phyloP scores from a whole-genome alignment of 202 grass and related monocot genomes.

The Zizania palustris region DNA sequence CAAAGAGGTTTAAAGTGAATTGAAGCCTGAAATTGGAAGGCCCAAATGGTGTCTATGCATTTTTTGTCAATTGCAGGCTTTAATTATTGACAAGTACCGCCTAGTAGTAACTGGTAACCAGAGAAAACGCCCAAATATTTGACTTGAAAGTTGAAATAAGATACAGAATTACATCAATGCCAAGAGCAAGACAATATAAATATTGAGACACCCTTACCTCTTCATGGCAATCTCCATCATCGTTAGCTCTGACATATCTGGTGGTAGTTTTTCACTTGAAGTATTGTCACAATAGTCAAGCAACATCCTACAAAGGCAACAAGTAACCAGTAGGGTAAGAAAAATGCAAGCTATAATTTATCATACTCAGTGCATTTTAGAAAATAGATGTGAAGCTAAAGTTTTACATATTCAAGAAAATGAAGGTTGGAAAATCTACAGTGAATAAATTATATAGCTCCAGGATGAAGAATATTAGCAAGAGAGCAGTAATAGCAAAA shows the following conservation, averaged over 20 bases:
- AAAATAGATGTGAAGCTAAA: background rate
- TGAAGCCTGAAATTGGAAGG: background rate
- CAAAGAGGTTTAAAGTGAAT: background rate
- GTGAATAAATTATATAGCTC: background rate
- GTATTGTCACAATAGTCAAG: conserved; percentile 77
- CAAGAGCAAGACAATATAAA: conserved; percentile 2
- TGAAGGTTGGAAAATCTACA: background rate
- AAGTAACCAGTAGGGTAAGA: conserved; percentile 24
- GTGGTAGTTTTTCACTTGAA: conserved; percentile 52
- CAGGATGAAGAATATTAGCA: conserved; percentile 10
- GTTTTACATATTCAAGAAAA: conserved; percentile 28
- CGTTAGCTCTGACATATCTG: conserved; percentile 56
- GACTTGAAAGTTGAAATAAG: background rate
- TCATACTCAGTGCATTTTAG: background rate
- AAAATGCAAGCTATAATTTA: conserved; percentile 24
- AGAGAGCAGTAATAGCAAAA: conserved; percentile 26
- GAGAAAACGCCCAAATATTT: background rate
- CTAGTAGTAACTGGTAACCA: background rate
- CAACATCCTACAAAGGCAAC: conserved; percentile 74
- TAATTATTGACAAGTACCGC: background rate
- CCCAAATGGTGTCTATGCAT: background rate
- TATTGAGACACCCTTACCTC: conserved; percentile 53
- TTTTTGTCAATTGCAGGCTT: background rate
- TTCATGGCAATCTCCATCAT: conserved; percentile 79
- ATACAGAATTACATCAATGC: background rate